These are phyloP conservation scores for Simplicillium sp. DNA, from an alignment of 2,329 filamentous ascomycete genomes.

Conservation along the genomic window DNA sequence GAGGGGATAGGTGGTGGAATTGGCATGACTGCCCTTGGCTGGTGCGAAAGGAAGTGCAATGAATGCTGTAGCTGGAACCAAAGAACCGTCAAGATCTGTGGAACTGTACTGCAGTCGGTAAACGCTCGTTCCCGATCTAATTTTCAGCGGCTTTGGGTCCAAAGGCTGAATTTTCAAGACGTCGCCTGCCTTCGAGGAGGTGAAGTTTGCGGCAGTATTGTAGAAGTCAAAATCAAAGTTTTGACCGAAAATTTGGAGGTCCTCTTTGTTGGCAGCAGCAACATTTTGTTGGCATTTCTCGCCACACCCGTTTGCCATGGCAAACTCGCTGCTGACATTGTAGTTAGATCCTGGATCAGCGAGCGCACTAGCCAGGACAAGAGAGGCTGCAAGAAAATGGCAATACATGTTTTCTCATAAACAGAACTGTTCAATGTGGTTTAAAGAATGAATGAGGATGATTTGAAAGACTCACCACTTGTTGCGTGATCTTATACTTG, in stretches of 20 bases:
- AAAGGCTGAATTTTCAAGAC: slow-evolving; percentile 8
- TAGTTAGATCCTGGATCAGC: slow-evolving; percentile 4
- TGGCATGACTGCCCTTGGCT: background rate
- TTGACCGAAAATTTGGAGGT: slow-evolving; percentile 1
- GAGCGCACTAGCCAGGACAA: background rate
- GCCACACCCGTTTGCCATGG: slow-evolving; percentile 5
- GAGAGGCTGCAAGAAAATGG: background rate
- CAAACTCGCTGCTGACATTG: background rate
- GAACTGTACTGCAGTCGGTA: slow-evolving; percentile 10
- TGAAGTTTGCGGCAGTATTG: slow-evolving; percentile 8
- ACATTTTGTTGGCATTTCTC: slow-evolving; percentile 4
- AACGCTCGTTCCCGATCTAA: slow-evolving; percentile 5
- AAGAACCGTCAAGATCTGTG: slow-evolving; percentile 4
- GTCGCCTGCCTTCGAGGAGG: slow-evolving; percentile 5
- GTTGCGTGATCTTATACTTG: background rate
- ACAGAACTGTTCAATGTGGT: background rate
- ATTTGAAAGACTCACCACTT: background rate
- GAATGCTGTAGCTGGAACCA: slow-evolving; percentile 7
- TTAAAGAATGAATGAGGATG: background rate
- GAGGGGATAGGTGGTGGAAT: background rate
- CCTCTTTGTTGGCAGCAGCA: background rate
- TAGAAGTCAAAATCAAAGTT: slow-evolving; percentile 8
- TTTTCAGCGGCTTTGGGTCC: slow-evolving; percentile 1
- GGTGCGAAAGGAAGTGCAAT: slow-evolving; percentile 2
- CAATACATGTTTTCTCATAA: background rate